Evolutionary conservation across 345 rosid genomes (phyloP), one percentile per base, ranked within the genome.

Genomic region (Passiflora organensis): DNA sequence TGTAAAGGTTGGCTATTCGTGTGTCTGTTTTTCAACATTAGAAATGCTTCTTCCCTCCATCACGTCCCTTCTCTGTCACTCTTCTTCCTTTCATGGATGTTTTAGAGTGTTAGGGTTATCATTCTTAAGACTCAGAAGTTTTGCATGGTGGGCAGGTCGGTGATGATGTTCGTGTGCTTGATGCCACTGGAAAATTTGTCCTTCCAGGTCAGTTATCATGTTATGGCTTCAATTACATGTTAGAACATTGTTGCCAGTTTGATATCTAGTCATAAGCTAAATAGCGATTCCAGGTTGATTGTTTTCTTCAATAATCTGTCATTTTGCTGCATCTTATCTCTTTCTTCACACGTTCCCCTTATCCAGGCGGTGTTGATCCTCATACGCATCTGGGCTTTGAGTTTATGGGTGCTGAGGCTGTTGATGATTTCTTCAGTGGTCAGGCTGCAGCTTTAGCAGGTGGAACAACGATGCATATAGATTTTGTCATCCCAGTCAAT

Each of bases 401-500:
- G 46, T 85, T 80, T 57, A 77, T 93, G 97, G 89, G 80, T 54
- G 77, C 83, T 1, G 82, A 80, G 77, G 64, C 94, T 6, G 50
- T 82, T 56, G 99, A 93, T 62, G 95, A 93, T 72, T 93, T 82
- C 77, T 86, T 81, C 80, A 87, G 87, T 74, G 96, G 99, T 66
- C 99, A 93, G 77, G 95, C 91, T 64, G 99, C 99, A 55, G 99
- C 99, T 20, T 76, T 89, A 78, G 95, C 99, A 32, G 96, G 99
- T 69, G 99, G 99, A 64, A 93, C 96, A 51, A 93, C 95, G 17
- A 93, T 86, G 99, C 96, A 89, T 64, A 89, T 93, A 51, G 96
- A 93, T 71, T 86, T 89, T 75, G 91, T 81, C 65, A 78, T 84
- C 52, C 99, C 99, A 15, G 79, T 86, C 51, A 73, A 80, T 60